Evolutionary conservation across 208 protist genomes (phyloP), one percentile per base, ranked within the genome.

Genomic region (Tritrichomonas musculus): DNA sequence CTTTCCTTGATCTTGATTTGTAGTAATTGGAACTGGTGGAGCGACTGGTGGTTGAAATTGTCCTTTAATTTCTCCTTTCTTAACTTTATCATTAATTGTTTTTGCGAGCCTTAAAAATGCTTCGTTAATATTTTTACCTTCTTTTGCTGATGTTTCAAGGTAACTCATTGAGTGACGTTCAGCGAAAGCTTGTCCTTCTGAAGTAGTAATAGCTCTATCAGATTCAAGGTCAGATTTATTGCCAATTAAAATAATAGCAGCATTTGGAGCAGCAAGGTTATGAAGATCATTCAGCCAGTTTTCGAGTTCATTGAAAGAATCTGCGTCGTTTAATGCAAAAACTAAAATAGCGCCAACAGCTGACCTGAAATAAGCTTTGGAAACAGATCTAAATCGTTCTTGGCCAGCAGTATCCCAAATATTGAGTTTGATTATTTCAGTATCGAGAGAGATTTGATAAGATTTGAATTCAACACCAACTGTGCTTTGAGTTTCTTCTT

Each of bases 401-500:
- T 88, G 77, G 0, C 77, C 77, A 39, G 77, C 77, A 11, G 77
- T 88, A 50, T 88, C 77, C 77, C 77, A 88, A 39, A 88, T 88
- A 1, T 14, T 39, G 20, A 88, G 41, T 50, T 88, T 88, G 3
- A 47, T 49, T 4, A 27, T 60, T 20, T 88, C 77, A 33, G 41
- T 33, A 27, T 57, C 77, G 36, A 47, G 25, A 17, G 77, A 57
- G 33, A 57, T 50, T 33, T 44, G 25, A 27, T 57, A 88, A 22
- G 47, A 53, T 50, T 88, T 88, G 47, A 88, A 88, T 88, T 88
- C 77, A 27, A 88, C 77, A 47, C 77, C 77, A n/a, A 88, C 47
- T 36, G 77, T 88, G 3, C n/a, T n/a, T 27, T 88, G 77, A 41
- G 33, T 88, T 50, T 88, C 47, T n/a, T 88, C 77, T 39, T 3